A percentile compares a stretch with the other conserved stretches of the same genome.
phyloP scores from a whole-genome alignment of 352 stramenopile species.

The Pythium angustatum region DNA sequence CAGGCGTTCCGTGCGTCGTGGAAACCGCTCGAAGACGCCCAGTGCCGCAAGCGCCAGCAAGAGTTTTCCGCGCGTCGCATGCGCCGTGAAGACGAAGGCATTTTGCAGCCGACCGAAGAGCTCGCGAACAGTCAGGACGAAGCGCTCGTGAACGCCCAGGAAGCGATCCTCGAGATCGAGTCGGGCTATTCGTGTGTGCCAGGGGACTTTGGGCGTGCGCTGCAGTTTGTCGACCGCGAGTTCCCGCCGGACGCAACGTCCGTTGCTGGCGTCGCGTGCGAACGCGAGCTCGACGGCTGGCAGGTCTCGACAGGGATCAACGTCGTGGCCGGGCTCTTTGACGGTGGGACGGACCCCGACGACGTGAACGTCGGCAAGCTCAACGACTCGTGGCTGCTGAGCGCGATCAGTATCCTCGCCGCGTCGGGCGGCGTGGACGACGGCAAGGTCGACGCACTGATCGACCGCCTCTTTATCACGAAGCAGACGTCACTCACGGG shows the following conservation, averaged over 20 bases:
- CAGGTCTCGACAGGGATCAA: slow-evolving; percentile 88
- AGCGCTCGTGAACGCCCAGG: slow-evolving; percentile 73
- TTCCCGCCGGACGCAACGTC: slow-evolving; percentile 85
- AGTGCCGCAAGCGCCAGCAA: slow-evolving; percentile 70
- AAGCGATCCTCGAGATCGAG: slow-evolving; percentile 86
- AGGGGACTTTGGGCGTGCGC: slow-evolving; percentile 71
- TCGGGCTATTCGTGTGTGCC: slow-evolving; percentile 76
- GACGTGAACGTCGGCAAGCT: slow-evolving; percentile 84
- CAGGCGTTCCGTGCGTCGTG: slow-evolving; percentile 54
- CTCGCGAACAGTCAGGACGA: slow-evolving; percentile 62
- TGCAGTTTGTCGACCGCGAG: slow-evolving; percentile 90
- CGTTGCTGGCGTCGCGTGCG: slow-evolving; percentile 59
- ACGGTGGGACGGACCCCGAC: slow-evolving; percentile 91
- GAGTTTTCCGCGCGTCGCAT: slow-evolving; percentile 76
- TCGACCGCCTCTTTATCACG: slow-evolving; percentile 89
- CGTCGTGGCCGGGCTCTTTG: slow-evolving; percentile 86
- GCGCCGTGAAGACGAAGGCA: slow-evolving; percentile 67
- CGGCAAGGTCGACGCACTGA: slow-evolving; percentile 85
- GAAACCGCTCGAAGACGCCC: slow-evolving; percentile 59
- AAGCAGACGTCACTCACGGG: slow-evolving; percentile 91
- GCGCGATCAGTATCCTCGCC: slow-evolving; percentile 89
- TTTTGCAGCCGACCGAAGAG: slow-evolving; percentile 46
- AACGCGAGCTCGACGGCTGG: slow-evolving; percentile 67
- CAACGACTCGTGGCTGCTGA: slow-evolving; percentile 90
- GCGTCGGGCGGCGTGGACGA: slow-evolving; percentile 88